Percentiles rank a stretch among this genome's conserved stretches.
These are phyloP conservation scores for Anacardium occidentale DNA, from an alignment of 345 rosid species.

Conservation along the genomic window DNA sequence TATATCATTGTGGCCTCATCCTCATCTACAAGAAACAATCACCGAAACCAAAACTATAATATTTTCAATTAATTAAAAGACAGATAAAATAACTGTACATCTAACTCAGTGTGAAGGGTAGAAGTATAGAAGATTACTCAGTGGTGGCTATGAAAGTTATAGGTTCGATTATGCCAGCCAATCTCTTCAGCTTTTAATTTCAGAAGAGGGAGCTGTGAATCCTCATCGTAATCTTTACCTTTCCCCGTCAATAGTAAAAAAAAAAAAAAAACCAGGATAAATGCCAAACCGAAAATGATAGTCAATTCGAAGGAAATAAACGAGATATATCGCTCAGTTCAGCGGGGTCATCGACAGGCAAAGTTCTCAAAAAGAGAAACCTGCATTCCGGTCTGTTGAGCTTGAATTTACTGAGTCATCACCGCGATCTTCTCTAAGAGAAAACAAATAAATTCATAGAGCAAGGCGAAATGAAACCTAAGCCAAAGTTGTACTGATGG, in stretches of 20 bases:
- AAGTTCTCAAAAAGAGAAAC: constrained; percentile 43
- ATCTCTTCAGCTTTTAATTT: constrained; percentile 41
- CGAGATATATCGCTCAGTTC: constrained; percentile 57
- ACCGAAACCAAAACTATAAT: background rate
- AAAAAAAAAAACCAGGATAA: background rate
- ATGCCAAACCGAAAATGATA: background rate
- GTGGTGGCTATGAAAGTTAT: constrained; percentile 39
- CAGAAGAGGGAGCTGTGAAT: constrained; percentile 71
- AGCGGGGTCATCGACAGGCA: constrained; percentile 86
- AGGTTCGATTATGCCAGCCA: constrained; percentile 78
- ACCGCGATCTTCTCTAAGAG: constrained; percentile 36
- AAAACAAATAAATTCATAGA: no score
- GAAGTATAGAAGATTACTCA: constrained; percentile 39
- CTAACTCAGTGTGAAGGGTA: no score
- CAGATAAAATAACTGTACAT: no score
- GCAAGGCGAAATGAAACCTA: background rate
- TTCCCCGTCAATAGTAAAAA: background rate
- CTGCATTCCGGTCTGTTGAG: constrained; percentile 99
- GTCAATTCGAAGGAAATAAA: background rate
- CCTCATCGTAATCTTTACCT: constrained; percentile 37
- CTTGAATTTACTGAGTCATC: constrained; percentile 86
- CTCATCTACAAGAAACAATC: constrained; percentile 23
- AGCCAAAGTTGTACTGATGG: background rate
- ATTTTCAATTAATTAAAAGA: background rate
- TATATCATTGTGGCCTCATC: constrained; percentile 43